These are phyloP conservation scores for Niebla homalea DNA, from an alignment of 495 filamentous ascomycete genomes.

Conservation along the genomic window DNA sequence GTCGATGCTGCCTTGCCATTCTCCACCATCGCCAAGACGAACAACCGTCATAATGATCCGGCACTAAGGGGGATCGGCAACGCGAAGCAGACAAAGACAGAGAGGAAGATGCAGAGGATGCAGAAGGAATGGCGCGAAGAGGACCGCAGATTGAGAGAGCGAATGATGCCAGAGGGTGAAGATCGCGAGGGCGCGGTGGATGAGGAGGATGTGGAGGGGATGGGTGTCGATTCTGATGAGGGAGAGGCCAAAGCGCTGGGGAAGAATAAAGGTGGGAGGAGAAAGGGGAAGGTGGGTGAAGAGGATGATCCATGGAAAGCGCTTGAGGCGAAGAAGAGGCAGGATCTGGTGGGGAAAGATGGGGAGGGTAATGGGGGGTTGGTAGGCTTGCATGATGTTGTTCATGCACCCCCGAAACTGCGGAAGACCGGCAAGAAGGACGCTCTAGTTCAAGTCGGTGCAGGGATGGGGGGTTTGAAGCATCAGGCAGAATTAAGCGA, in stretches of 20 bases:
- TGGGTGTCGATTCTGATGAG: conserved; percentile 42
- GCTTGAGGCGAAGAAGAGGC: conserved; percentile 39
- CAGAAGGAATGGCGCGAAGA: conserved; percentile 72
- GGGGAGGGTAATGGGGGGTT: conserved; percentile 35
- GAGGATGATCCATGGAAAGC: conserved; percentile 74
- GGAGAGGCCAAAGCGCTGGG: conserved; percentile 36
- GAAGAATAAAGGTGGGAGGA: conserved; percentile 46
- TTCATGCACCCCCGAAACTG: conserved; percentile 66
- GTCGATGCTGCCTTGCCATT: conserved; percentile 80
- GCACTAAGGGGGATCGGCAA: conserved; percentile 25
- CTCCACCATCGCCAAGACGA: conserved; percentile 42
- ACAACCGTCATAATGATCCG: conserved; percentile 17
- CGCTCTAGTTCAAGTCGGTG: conserved; percentile 52
- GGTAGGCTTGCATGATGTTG: conserved; percentile 59
- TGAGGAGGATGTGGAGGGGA: conserved; percentile 50
- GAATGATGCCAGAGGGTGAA: conserved; percentile 37
- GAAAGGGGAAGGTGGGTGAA: conserved; percentile 31
- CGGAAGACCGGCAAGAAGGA: conserved; percentile 49
- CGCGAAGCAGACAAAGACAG: conserved; percentile 59
- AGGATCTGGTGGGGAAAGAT: conserved; percentile 20
- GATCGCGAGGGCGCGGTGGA: conserved; percentile 24
- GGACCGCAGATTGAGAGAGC: conserved; percentile 37
- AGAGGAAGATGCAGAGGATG: conserved; percentile 68
- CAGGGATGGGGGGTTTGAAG: conserved; percentile 65
- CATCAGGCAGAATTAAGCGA: conserved; percentile 68